Conservation (phyloP, 1,284 basidiomycete genomes). For the Microbotryum intermedium region DNA sequence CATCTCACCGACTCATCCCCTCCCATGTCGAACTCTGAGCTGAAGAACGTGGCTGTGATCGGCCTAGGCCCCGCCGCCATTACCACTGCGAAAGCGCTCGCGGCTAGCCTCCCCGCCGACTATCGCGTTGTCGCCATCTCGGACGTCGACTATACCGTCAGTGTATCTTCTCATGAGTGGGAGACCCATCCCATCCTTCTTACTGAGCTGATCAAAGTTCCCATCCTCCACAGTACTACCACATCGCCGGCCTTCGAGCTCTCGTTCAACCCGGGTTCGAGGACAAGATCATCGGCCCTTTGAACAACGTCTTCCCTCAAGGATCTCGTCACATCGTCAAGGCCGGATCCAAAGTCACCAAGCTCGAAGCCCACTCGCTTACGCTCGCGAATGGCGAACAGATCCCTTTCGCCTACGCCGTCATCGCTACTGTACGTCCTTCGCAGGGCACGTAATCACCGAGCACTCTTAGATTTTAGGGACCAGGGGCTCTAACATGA, state of each 20-base stretch:
- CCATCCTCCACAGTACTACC: slow-evolving; percentile 34
- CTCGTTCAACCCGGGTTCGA: slow-evolving; percentile 8
- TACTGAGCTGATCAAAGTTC: neutral
- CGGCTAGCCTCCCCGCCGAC: neutral
- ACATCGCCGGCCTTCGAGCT: slow-evolving; percentile 39
- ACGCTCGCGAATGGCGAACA: slow-evolving; percentile 35
- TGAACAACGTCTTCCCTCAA: slow-evolving; percentile 37
- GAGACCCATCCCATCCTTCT: neutral
- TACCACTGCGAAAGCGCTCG: slow-evolving; percentile 4
- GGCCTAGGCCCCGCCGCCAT: slow-evolving; percentile 14
- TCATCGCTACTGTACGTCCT: slow-evolving; percentile 23
- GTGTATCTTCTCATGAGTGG: neutral
- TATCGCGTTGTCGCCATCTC: slow-evolving; percentile 19
- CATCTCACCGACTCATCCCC: no score
- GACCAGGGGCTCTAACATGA: neutral
- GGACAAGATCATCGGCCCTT: slow-evolving; percentile 22
- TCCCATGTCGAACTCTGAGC: neutral
- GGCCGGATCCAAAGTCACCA: slow-evolving; percentile 34
- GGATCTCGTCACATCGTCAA: slow-evolving; percentile 32
- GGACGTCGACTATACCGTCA: neutral
- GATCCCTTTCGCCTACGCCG: slow-evolving; percentile 36
- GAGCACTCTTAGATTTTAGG: neutral
- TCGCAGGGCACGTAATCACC: no score
- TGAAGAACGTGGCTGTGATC: slow-evolving; percentile 22
- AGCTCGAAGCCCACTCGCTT: slow-evolving; percentile 36